Percentiles rank a stretch among this genome's conserved stretches.
phyloP scores from a whole-genome alignment of 1,284 basidiomycete species.

The Puccinia polysora region DNA sequence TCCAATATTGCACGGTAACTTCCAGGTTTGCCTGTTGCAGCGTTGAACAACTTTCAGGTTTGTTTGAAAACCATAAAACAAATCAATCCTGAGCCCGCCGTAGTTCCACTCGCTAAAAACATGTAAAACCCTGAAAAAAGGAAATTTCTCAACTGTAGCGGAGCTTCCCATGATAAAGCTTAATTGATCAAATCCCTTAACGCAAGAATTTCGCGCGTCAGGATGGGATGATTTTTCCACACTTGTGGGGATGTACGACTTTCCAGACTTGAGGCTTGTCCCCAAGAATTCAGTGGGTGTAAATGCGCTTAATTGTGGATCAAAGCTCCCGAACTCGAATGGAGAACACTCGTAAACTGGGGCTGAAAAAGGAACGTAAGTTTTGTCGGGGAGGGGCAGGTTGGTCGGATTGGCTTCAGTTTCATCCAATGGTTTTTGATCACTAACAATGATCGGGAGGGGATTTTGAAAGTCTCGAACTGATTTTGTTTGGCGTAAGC shows the following conservation, averaged over 20 bases:
- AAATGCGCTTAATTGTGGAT: slow-evolving; percentile 51
- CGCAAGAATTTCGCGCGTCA: not conserved
- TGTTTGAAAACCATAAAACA: not conserved
- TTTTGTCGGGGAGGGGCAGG: slow-evolving; percentile 1
- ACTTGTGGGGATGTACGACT: slow-evolving; percentile 46
- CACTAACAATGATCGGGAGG: slow-evolving; percentile 23
- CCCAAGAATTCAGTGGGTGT: slow-evolving; percentile 54
- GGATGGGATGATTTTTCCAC: not conserved
- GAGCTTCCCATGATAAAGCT: slow-evolving; percentile 36
- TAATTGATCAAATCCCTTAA: slow-evolving; percentile 27
- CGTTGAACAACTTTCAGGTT: slow-evolving; percentile 25
- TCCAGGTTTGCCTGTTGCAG: not conserved
- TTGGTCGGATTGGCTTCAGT: not conserved
- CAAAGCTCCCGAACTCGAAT: slow-evolving; percentile 57
- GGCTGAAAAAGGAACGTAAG: slow-evolving; percentile 39
- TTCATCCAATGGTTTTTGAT: slow-evolving; percentile 1
- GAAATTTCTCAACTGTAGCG: slow-evolving; percentile 8
- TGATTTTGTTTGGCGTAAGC: not conserved
- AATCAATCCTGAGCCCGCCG: not conserved
- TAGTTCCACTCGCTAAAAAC: not conserved
- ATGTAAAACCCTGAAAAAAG: slow-evolving; percentile 45
- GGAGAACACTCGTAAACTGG: slow-evolving; percentile 57
- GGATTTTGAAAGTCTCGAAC: slow-evolving; percentile 3
- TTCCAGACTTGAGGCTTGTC: slow-evolving; percentile 51
- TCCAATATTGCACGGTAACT: not conserved